Evolutionary conservation across 139 green algal genomes (phyloP).

Genomic region (Asterochloris sp.): DNA sequence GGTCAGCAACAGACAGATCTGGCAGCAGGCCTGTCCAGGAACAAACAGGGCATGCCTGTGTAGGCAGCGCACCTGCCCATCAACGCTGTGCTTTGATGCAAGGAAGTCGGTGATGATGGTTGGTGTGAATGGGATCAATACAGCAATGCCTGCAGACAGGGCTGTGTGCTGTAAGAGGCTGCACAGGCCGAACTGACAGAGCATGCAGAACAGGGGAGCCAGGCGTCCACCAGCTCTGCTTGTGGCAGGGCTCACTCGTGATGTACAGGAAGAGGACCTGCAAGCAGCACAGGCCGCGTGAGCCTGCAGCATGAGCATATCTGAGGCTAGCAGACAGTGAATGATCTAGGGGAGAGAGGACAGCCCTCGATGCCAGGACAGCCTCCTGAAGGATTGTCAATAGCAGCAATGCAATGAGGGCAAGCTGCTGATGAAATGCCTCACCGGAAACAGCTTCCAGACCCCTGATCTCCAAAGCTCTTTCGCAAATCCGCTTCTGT

Average conservation of each 20-base stretch:
- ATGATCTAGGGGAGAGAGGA: no score
- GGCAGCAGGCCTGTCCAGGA: no score
- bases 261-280: slow-evolving; percentile 4
- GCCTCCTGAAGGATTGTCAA: no score
- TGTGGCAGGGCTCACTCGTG: background rate
- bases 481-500: background rate
- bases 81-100: slow-evolving; percentile 28
- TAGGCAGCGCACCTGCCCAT: no score
- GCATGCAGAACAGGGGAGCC: background rate
- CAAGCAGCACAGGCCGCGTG: no score
- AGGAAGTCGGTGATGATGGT: slow-evolving; percentile 79
- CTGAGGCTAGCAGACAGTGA: no score
- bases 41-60: no score
- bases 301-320: no score
- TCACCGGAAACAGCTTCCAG: slow-evolving; percentile 14
- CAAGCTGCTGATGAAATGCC: background rate
- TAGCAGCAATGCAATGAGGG: no score
- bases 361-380: no score
- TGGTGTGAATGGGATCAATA: slow-evolving; percentile 61
- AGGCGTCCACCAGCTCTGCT: background rate
- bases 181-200: background rate
- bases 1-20: no score
- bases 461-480: slow-evolving; percentile 14
- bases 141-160: slow-evolving; percentile 46
- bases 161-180: background rate